These are phyloP conservation scores for Debaryomyces coudertii DNA, from an alignment of 1,139 yeast genomes.

Conservation along the genomic window DNA sequence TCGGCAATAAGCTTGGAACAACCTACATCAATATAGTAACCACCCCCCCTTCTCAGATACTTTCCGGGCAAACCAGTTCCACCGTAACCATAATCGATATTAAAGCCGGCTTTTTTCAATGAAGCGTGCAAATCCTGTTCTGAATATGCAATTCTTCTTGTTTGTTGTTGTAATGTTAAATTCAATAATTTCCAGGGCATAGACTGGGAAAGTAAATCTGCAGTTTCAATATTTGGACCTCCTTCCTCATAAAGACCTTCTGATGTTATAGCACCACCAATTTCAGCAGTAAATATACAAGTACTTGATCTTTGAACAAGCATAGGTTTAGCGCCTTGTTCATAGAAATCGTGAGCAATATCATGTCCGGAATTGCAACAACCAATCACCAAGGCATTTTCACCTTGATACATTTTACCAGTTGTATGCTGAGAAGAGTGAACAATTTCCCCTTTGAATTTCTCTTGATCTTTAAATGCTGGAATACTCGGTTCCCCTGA, in stretches of 20 bases:
- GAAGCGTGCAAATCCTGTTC: conserved; percentile 1
- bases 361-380: conserved; percentile 49
- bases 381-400: conserved; percentile 46
- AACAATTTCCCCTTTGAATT: conserved; percentile 38
- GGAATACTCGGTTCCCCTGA: conserved; percentile 33
- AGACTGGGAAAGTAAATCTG: conserved; percentile 36
- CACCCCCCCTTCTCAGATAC: conserved; percentile 26
- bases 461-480: conserved; percentile 35
- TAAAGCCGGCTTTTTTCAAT: conserved; percentile 8
- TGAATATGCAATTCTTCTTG: conserved; percentile 2
- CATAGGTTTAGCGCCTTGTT: conserved; percentile 43
- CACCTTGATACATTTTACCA: conserved; percentile 39
- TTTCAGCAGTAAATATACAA: conserved; percentile 39
- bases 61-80: conserved; percentile 3
- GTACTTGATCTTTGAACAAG: conserved; percentile 48
- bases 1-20: conserved; percentile 38
- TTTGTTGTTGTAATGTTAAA: conserved; percentile 10
- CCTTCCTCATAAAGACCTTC: conserved; percentile 16
- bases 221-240: conserved; percentile 39
- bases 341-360: conserved; percentile 44
- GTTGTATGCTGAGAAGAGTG: conserved; percentile 43
- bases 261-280: conserved; percentile 23
- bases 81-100: conserved; percentile 6
- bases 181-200: conserved; percentile 23
- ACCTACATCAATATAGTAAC: conserved; percentile 49